A percentile compares a stretch with the other conserved stretches of the same genome.
Conservation (phyloP, 495 filamentous ascomycete species). For the Hypoxylon fuscum region DNA sequence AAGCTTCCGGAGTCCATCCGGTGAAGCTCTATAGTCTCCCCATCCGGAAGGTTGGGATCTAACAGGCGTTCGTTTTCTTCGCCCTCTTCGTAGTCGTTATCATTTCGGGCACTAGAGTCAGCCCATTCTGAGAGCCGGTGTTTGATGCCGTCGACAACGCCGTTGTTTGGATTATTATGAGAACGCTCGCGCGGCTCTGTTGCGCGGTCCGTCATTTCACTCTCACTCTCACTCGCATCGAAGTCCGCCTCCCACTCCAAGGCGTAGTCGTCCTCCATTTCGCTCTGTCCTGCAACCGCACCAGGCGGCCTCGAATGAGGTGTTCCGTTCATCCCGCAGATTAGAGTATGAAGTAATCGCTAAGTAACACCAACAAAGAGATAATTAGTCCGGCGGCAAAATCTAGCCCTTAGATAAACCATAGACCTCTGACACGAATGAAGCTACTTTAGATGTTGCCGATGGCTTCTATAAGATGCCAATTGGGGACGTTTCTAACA, state of each 20-base stretch:
- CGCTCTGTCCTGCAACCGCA: conserved; percentile 29
- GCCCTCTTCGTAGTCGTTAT: conserved; percentile 46
- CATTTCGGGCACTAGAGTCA: conserved; percentile 38
- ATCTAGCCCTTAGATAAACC: background rate
- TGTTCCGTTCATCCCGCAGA: conserved; percentile 7
- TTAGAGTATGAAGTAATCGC: background rate
- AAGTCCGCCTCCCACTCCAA: conserved; percentile 42
- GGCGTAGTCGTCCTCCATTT: conserved; percentile 36
- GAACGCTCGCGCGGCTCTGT: conserved; percentile 20
- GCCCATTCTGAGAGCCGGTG: conserved; percentile 46
- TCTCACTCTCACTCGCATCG: conserved; percentile 34
- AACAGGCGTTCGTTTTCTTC: conserved; percentile 57
- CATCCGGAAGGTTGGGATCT: conserved; percentile 61
- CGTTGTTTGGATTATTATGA: conserved; percentile 24
- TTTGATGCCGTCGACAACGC: conserved; percentile 46
- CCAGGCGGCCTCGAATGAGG: conserved; percentile 34
- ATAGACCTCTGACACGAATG: too few species aligned
- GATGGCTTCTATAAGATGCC: conserved; percentile 5
- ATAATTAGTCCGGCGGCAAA: too few species aligned
- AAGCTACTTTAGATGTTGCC: too few species aligned
- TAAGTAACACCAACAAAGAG: background rate
- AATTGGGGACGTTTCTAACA: background rate
- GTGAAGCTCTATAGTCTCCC: conserved; percentile 45
- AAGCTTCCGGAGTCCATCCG: conserved; percentile 33
- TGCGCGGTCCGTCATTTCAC: conserved; percentile 35